phyloP scores from a whole-genome alignment of 1,284 basidiomycete species.

The Boletellus dicymbophilus region DNA sequence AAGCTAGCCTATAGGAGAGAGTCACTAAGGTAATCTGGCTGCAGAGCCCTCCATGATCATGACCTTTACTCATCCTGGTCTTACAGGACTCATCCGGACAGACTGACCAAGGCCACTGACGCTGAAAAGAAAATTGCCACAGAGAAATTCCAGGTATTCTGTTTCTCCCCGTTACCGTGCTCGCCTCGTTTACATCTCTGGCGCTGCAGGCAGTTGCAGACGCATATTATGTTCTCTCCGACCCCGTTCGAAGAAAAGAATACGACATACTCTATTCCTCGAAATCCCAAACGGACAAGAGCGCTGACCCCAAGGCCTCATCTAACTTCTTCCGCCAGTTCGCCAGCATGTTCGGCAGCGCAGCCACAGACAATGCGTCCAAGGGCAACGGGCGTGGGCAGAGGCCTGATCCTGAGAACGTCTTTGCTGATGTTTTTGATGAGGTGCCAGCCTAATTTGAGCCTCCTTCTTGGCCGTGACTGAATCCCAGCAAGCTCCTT shows the following conservation, averaged over 20 bases:
- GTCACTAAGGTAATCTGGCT: conserved; percentile 54
- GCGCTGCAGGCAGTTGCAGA: conserved; percentile 95
- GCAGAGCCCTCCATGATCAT: conserved; percentile 2
- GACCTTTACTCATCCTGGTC: conserved; percentile 12
- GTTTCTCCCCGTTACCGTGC: not conserved
- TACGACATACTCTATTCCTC: conserved; percentile 76
- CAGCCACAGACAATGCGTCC: conserved; percentile 32
- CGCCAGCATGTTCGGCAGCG: conserved; percentile 61
- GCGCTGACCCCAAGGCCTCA: conserved; percentile 66
- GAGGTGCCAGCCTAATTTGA: conserved; percentile 52
- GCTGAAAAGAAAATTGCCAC: conserved; percentile 76
- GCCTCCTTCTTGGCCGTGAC: not conserved
- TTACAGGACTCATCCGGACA: conserved; percentile 85
- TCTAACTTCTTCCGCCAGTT: conserved; percentile 81
- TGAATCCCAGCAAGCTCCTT: conserved; percentile 51
- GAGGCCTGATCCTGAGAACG: conserved; percentile 75
- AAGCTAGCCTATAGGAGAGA: conserved; percentile 84
- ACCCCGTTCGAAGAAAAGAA: conserved; percentile 75
- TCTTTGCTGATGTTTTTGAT: conserved; percentile 90
- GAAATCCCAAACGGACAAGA: conserved; percentile 48
- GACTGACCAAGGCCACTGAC: conserved; percentile 74
- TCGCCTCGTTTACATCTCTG: too few species aligned
- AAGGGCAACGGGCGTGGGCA: conserved; percentile 36
- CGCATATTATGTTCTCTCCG: conserved; percentile 95
- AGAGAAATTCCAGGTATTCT: conserved; percentile 75